Conservation (phyloP, 2,329 filamentous ascomycete genomes). For the Hymenoscyphus occultus region DNA sequence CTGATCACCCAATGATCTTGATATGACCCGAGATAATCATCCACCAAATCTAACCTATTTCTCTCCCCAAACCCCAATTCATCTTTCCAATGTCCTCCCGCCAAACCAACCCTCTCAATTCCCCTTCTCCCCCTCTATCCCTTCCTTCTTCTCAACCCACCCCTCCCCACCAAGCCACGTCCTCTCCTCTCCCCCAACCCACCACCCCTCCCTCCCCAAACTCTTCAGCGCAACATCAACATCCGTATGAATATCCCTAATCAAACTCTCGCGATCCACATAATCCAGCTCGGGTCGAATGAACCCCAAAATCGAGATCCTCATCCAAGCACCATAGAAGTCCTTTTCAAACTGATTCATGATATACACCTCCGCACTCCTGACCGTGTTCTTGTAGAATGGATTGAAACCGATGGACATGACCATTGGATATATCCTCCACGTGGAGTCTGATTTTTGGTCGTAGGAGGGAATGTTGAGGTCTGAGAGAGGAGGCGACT, state of each 20-base stretch:
- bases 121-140: background rate
- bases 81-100: background rate
- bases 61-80: background rate
- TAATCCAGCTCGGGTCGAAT: constrained; percentile 91
- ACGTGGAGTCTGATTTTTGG: constrained; percentile 18
- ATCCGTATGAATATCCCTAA: constrained; percentile 85
- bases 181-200: constrained; percentile 21
- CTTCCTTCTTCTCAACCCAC: constrained; percentile 7
- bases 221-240: constrained; percentile 78
- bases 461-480: constrained; percentile 27
- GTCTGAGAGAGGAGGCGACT: constrained; percentile 21
- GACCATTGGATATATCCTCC: constrained; percentile 74
- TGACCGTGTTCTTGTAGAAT: constrained; percentile 88
- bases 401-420: constrained; percentile 97
- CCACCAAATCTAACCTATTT: no score
- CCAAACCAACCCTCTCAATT: background rate
- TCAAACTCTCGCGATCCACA: constrained; percentile 73
- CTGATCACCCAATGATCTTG: no score
- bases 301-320: constrained; percentile 78
- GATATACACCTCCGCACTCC: constrained; percentile 86
- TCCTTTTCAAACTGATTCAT: constrained; percentile 73
- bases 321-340: constrained; percentile 82
- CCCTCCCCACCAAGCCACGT: constrained; percentile 21
- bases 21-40: no score
- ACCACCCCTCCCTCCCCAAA: constrained; percentile 64